phyloP scores from a whole-genome alignment of 2,329 filamentous ascomycete genomes.

The Xylariaceae sp. region DNA sequence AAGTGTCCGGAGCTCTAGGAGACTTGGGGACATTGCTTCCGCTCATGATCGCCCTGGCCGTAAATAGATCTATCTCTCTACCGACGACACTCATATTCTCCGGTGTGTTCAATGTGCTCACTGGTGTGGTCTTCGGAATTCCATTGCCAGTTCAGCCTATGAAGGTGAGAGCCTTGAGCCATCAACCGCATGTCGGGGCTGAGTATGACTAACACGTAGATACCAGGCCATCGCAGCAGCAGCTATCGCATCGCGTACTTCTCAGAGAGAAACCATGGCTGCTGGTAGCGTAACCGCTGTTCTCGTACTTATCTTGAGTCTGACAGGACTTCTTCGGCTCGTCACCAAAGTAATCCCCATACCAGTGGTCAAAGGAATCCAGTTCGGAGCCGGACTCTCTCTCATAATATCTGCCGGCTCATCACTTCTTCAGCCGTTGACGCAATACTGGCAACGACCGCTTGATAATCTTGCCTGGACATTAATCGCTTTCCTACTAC shows the following conservation, averaged over 20 bases:
- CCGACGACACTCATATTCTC: constrained; percentile 84
- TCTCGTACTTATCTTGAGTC: constrained; percentile 70
- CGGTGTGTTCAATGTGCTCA: constrained; percentile 80
- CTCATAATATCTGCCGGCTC: constrained; percentile 74
- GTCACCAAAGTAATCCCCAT: constrained; percentile 73
- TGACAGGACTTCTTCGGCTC: constrained; percentile 73
- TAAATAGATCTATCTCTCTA: constrained; percentile 74
- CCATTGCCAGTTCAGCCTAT: constrained; percentile 89
- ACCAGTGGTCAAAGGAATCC: constrained; percentile 90
- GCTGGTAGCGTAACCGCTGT: constrained; percentile 76
- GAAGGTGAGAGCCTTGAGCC: constrained; percentile 44
- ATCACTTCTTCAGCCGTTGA: constrained; percentile 61
- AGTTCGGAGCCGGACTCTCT: constrained; percentile 84
- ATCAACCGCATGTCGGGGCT: no score
- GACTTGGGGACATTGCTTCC: constrained; percentile 71
- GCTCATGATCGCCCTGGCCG: constrained; percentile 74
- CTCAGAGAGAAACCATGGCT: constrained; percentile 68
- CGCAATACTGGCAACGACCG: constrained; percentile 57
- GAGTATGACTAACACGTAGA: constrained; percentile 4
- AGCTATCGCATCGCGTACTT: constrained; percentile 68
- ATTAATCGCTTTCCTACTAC: constrained; percentile 64
- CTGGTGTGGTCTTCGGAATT: constrained; percentile 78
- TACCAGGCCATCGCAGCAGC: constrained; percentile 77
- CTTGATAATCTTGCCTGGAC: constrained; percentile 79
- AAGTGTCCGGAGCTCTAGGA: constrained; percentile 81